Evolutionary conservation across 805 yeast species (phyloP), one percentile per base, ranked within the genome.

Genomic region (Candida xyloterini): DNA sequence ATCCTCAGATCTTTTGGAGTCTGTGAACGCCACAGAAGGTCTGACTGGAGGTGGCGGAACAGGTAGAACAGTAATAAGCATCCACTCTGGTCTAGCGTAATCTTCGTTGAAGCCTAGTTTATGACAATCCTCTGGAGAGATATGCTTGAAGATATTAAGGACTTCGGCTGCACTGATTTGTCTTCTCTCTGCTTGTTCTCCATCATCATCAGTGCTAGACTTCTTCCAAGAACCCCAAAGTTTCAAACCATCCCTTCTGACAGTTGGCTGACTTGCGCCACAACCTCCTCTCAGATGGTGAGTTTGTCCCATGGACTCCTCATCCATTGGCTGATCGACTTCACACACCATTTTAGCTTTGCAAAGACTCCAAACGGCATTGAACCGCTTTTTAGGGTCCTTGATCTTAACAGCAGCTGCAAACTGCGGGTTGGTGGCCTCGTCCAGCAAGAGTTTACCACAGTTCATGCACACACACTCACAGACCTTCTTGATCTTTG

Each of bases 11-110:
- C 99, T 81, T 46, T 95, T 96, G 9, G 97, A 87, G 61, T 93
- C 99, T 52, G 93, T 93, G 57, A 93, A 90, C 2, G 99, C 96
- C 68, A 93, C 93, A 16, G 96, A 86, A 9, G 99, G 99, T 65
- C 99, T 83, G 24, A 93, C 99, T 25, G 97, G 98, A 47, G 99
- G 99, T 36, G 99, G 99, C 30, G 99, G 99, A 14, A 93, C 99
- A 1, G 99, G 99, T 56, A 93, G 72, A n/a, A 93, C 98, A 2
- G 98, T 89, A 51, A 93, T 78, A 45, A 93, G 74, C 81, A 93
- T 79, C 99, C 99, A 93, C 67, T 93, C 99, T 2, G 99, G 99
- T 55, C 99, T 82, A 2, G 99, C 93, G 57, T 87, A 93, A 60
- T 93, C 97, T 60, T 89, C 95, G 59, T 85, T 87, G 66, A 93